Evolutionary conservation across 805 yeast species (phyloP), one percentile per base, ranked within the genome.

Genomic region (Saturnispora sekii): DNA sequence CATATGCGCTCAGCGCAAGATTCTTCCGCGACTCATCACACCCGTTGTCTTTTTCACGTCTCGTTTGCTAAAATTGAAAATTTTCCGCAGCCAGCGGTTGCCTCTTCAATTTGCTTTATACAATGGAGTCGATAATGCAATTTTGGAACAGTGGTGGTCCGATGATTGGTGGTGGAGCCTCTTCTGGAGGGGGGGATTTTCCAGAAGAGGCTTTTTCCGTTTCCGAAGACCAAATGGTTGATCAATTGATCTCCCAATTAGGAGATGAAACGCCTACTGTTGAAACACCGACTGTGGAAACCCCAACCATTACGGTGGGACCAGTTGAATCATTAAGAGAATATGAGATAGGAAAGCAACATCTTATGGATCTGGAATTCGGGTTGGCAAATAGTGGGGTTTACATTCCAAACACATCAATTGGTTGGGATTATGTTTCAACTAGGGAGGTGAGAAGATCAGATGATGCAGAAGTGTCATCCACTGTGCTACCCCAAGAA

Each of bases 281-380:
- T 14, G 34, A 33, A 15, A 35, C 39, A 8, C 44, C 44, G 11
- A 35, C 39, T 21, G 41, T 37, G 12, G 32, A 31, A 14, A 43
- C 46, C 1, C 46, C 46, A 11, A 31, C 43, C 2, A 43, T 38
- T 12, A 14, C 41, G 9, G 32, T 38, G 15, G 45, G 12, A 31
- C 44, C 41, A n/a, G 34, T 53, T 4, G 57, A 53, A 28, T 66
- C 63, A 40, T 53, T 61, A 39, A 54, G 55, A 37, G 35, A 45
- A 28, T 74, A 67, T 52, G 76, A 73, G 21, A 52, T 53, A 7
- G 68, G 77, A 15, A 65, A 81, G 48, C 68, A 68, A 35, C 76
- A 72, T 53, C 56, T 77, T 14, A 63, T 76, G 52, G 70, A 70
- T 44, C 60, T 77, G 45, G 73, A 74, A 50, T 78, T 78, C 56